These are phyloP conservation scores for Achaetomiella virescens DNA, from an alignment of 495 filamentous ascomycete genomes.

Conservation along the genomic window DNA sequence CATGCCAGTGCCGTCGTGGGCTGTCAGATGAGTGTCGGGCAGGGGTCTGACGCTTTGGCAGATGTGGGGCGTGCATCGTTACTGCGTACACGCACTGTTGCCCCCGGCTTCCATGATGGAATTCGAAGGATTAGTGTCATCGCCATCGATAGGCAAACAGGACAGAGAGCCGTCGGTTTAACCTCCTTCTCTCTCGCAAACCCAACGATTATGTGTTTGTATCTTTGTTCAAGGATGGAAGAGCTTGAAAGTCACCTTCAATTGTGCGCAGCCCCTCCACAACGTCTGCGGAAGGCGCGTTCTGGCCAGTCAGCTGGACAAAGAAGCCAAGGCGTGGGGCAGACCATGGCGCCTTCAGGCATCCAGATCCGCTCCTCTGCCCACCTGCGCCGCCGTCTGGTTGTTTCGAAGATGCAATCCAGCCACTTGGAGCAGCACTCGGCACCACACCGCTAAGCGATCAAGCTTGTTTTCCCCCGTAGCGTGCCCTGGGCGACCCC, in stretches of 20 bases:
- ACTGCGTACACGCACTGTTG: too few species aligned
- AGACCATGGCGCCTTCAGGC: background rate
- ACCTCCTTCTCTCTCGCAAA: background rate
- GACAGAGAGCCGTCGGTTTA: background rate
- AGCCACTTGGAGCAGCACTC: background rate
- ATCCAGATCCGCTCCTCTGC: background rate
- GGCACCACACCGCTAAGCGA: background rate
- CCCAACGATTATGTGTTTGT: too few species aligned
- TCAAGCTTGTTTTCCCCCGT: background rate
- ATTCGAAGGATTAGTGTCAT: too few species aligned
- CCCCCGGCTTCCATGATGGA: too few species aligned
- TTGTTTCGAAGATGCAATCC: background rate
- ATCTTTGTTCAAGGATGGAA: too few species aligned
- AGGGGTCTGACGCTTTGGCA: too few species aligned
- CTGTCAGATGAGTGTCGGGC: too few species aligned
- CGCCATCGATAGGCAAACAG: too few species aligned
- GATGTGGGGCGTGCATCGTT: too few species aligned
- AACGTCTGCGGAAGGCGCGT: conserved; percentile 3
- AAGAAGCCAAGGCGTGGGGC: background rate
- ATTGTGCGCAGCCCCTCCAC: too few species aligned
- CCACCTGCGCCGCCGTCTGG: background rate
- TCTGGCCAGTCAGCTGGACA: conserved; percentile 7
- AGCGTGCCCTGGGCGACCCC: background rate
- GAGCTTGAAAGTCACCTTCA: too few species aligned
- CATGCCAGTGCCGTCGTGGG: too few species aligned